Conservation (phyloP, 495 filamentous ascomycete species). For the Aspergillus sclerotioniger region DNA sequence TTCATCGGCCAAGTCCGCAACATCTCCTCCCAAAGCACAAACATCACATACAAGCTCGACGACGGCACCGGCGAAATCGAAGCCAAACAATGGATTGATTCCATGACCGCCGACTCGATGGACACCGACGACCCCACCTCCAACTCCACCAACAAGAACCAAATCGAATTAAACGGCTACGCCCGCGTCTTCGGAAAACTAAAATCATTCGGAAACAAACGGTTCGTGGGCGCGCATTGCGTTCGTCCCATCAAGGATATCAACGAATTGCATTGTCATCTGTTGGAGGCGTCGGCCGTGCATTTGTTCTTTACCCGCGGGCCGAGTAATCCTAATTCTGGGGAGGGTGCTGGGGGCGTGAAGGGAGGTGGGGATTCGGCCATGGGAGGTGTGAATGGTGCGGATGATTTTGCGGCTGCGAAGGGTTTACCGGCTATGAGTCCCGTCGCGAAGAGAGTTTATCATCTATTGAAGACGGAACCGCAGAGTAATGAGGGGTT, state of each 20-base stretch:
- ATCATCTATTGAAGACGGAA: slow-evolving; percentile 57
- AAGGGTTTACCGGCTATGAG: slow-evolving; percentile 50
- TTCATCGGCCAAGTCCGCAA: slow-evolving; percentile 88
- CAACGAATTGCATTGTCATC: slow-evolving; percentile 87
- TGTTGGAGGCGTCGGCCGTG: slow-evolving; percentile 83
- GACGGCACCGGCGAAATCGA: slow-evolving; percentile 93
- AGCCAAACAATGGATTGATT: slow-evolving; percentile 88
- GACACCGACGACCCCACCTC: slow-evolving; percentile 34
- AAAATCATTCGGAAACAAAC: slow-evolving; percentile 73
- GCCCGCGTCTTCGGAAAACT: slow-evolving; percentile 78
- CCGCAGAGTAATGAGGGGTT: slow-evolving; percentile 75
- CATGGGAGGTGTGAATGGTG: slow-evolving; percentile 44
- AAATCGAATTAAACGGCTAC: slow-evolving; percentile 67
- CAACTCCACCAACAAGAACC: slow-evolving; percentile 40
- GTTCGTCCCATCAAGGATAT: slow-evolving; percentile 76
- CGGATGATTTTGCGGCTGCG: slow-evolving; percentile 22
- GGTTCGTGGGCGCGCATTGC: slow-evolving; percentile 75
- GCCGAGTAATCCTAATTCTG: slow-evolving; percentile 44
- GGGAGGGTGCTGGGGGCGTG: slow-evolving; percentile 25
- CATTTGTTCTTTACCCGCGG: slow-evolving; percentile 88
- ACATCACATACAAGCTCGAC: slow-evolving; percentile 88
- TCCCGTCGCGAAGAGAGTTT: slow-evolving; percentile 62
- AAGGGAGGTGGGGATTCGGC: slow-evolving; percentile 35
- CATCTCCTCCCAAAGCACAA: slow-evolving; percentile 81
- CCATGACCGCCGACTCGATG: slow-evolving; percentile 48